Percentiles rank a stretch among this genome's conserved stretches.
These are phyloP conservation scores for Lantana camara DNA, from an alignment of 257 asterid species.

Conservation along the genomic window DNA sequence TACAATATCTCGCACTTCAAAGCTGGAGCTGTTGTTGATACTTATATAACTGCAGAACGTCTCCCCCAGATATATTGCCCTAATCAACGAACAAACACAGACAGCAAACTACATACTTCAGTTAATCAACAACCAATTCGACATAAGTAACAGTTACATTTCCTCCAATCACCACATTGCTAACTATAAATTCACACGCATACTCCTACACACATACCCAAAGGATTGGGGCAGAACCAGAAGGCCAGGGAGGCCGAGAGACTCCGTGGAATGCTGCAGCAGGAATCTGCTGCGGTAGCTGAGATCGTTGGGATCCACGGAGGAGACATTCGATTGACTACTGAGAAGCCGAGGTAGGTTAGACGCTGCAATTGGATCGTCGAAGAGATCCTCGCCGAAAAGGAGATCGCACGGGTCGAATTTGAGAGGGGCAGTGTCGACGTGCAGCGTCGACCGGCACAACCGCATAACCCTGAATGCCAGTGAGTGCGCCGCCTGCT, in stretches of 20 bases:
- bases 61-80: constrained; percentile 99
- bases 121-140: constrained; percentile 9
- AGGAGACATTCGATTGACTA: constrained; percentile 30
- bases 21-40: constrained; percentile 89
- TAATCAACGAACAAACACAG: constrained; percentile 28
- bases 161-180: constrained; percentile 5
- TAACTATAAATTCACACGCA: constrained; percentile 15
- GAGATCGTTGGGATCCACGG: constrained; percentile 67
- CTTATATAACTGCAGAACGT: constrained; percentile 97
- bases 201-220: constrained; percentile 51
- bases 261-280: constrained; percentile 75
- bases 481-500: constrained; percentile 74
- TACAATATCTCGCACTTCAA: constrained; percentile 82
- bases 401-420: constrained; percentile 90
- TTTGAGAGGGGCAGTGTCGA: constrained; percentile 68
- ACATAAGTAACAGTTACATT: constrained; percentile 6
- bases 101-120: constrained; percentile 13
- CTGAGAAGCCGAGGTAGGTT: constrained; percentile 70
- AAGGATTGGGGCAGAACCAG: constrained; percentile 95
- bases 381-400: constrained; percentile 92
- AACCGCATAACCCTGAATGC: constrained; percentile 94
- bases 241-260: constrained; percentile 88
- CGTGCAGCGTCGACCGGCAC: constrained; percentile 88
- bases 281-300: constrained; percentile 81
- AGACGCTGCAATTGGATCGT: constrained; percentile 77